Evolutionary conservation across 345 rosid genomes (phyloP), one percentile per base, ranked within the genome.

Genomic region (Linum lewisii): DNA sequence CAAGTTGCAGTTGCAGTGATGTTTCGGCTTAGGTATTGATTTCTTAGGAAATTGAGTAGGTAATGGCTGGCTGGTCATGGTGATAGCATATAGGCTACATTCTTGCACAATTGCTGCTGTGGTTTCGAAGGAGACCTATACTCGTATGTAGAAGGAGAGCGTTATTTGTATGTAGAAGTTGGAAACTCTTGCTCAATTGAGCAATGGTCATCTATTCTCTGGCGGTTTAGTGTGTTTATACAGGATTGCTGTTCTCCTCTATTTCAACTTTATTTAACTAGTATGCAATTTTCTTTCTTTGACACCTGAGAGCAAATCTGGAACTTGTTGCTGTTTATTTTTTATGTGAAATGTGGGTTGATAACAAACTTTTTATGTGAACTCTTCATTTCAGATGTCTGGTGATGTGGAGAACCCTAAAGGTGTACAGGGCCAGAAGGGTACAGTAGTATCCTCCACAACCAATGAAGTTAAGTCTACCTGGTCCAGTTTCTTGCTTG

Each of bases 401-500:
- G 54, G 7, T 51, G 85, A 81, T 61, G 78, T 63, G 69, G 93
- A 84, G 64, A 74, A 57, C 52, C 77, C 73, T 52, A 57, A 67
- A 53, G 68, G 56, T 36, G 62, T 50, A 8, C 75, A 68, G 53
- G 34, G 68, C 49, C 66, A 62, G 42, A 77, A 54, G 15, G 62
- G 26, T 58, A 2, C 63, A 14, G 73, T 55, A 58, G 57, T 71
- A 20, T 54, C 50, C 60, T 44, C 61, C 60, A 51, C 57, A 4
- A 37, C 61, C 20, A 49, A 51, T 23, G 63, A 61, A 49, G 53
- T 15, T 44, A 63, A 61, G 61, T 63, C 68, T n/a, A 26, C 82
- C 38, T 83, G 83, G 88, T 78, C 65, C 20, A 69, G 60, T 63
- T 50, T 14, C 54, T 64, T 90, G 25, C 79, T 80, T 25, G 81